Base-by-base conservation (phyloP, 257 asterid genomes). In the Ajuga chamaepitys region DNA sequence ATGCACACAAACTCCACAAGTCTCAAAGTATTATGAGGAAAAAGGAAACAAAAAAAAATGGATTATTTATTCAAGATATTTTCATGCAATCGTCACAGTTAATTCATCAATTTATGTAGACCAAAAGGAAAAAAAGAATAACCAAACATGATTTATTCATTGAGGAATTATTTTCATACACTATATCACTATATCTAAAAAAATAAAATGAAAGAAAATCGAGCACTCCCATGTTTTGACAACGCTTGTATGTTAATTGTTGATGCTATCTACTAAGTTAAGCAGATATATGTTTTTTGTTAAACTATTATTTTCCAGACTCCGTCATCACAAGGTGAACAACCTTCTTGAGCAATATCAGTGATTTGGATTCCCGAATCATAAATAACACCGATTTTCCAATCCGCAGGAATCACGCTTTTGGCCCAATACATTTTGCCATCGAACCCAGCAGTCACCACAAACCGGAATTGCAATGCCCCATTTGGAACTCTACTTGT, bases 391-490 rank as follows among this genome's bases (percentile, higher is more conserved):
- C 84, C 85, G 24, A 17, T 78, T 24, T 56, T 60, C 98, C 98
- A 91, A 56, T 82, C 75, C 25, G 79, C 46, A 5, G 98, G 96
- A 30, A 86, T 12, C 66, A 79, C 96, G 37, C 62, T 74, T 59
- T 86, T 84, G 17, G 95, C 87, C 95, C 89, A 88, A 72, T 81
- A 77, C 74, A 70, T 68, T 57, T 86, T 88, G 60, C 94, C 95
- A 55, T 91, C 98, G 50, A 53, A 88, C 30, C 95, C 98, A 24
- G 89, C 75, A 0, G 94, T 88, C 69, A 86, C 95, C 37, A 82
- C 83, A 46, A 91, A 70, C 47, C 95, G 76, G n/a, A 91, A 74
- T 56, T 86, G 91, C 84, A 91, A 37, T 0, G 83, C 34, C 59
- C 98, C 98, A 5, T 14, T 62, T 1, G 96, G 96, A 2, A 85